Evolutionary conservation across 108 stramenopile genomes (phyloP), one percentile per base, ranked within the genome.

Genomic region (Fragilaria radians): DNA sequence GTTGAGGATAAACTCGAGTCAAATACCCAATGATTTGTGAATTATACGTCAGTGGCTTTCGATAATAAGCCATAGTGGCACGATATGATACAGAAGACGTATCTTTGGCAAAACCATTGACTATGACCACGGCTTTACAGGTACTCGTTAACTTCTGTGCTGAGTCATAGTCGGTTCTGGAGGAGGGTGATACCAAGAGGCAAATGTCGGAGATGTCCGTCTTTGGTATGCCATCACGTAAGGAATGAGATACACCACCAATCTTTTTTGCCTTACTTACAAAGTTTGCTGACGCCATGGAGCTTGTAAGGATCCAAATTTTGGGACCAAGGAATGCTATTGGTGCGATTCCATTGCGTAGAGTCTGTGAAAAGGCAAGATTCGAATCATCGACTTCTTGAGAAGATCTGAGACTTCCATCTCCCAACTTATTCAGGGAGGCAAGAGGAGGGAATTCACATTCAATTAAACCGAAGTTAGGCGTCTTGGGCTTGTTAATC

Each of bases 1-100:
- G 42, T 0, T 63, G 59, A 0, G 87, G 83, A 58, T 89, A 85
- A 0, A 51, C 42, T 23, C 87, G 72, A 0, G 78, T 60, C 28
- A 89, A 46, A 51, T 81, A 85, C 24, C 87, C 87, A 2, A 73
- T 77, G 1, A 89, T 61, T 60, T 83, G 81, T 32, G 82, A 84
- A 77, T 89, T 89, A 75, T 89, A 89, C 0, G 87, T 89, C 29
- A 89, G 68, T 1, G 87, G 83, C 63, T 89, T 89, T 18, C 78
- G 58, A 47, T 62, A 89, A 49, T 85, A 89, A 0, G 82, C 83
- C 83, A 89, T 85, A 53, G 79, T 89, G 0, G 87, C 87, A 23
- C 25, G 48, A 27, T 54, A 66, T 28, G 75, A 65, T 0, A 88
- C 62, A 46, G 74, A 74, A 48, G 75, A 73, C 69, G 11, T 32